phyloP scores from a whole-genome alignment of 1,284 basidiomycete genomes.

The Malassezia vespertilionis region DNA sequence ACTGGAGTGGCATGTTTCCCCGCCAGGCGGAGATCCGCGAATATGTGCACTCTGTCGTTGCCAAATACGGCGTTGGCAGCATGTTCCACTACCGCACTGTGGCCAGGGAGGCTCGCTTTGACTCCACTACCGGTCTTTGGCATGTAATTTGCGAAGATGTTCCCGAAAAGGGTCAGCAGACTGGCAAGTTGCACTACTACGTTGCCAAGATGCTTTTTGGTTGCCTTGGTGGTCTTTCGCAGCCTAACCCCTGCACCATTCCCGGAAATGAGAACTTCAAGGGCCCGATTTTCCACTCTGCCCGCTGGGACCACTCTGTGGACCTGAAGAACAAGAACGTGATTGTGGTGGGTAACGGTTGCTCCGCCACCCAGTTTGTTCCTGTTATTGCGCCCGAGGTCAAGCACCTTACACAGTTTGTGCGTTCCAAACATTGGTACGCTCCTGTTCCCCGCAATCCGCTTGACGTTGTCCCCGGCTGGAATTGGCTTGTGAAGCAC shows the following conservation, averaged over 20 bases:
- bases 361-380: constrained; percentile 38
- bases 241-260: constrained; percentile 38
- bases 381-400: constrained; percentile 27
- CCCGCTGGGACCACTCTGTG: constrained; percentile 45
- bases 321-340: constrained; percentile 44
- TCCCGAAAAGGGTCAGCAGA: constrained; percentile 2
- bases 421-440: constrained; percentile 41
- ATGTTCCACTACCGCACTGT: constrained; percentile 32
- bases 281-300: constrained; percentile 45
- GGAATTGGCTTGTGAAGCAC: constrained; percentile 30
- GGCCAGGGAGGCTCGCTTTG: constrained; percentile 31
- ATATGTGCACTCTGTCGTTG: constrained; percentile 33
- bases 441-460: constrained; percentile 28
- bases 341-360: constrained; percentile 44
- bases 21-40: constrained; percentile 32
- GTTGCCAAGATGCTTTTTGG: constrained; percentile 38
- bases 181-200: constrained; percentile 24
- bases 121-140: constrained; percentile 36
- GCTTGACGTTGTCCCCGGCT: constrained; percentile 24
- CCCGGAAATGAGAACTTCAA: constrained; percentile 38
- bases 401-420: constrained; percentile 35
- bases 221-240: constrained; percentile 38
- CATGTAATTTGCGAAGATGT: constrained; percentile 30
- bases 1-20: constrained; percentile 38
- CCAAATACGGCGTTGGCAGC: constrained; percentile 25